Evolutionary conservation across 2,329 filamentous ascomycete species (phyloP), one percentile per base, ranked within the genome.

Genomic region (Lachnellula willkommii): DNA sequence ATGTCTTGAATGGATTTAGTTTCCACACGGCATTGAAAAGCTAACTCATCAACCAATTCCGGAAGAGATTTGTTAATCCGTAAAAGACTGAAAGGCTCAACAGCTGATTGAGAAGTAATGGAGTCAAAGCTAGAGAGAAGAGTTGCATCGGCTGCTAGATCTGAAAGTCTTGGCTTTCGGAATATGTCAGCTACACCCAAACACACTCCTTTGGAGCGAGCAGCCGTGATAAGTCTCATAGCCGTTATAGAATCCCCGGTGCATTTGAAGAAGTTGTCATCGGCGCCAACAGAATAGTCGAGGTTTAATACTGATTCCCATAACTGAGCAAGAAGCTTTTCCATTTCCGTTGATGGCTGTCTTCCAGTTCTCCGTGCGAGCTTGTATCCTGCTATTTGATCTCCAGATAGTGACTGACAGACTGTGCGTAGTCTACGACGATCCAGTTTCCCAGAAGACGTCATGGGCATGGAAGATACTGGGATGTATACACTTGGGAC

Each of bases 171-270:
- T 28, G 74, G 72, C 50, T 74, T 68, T 2, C 56, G 50, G 63
- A 77, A 77, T 15, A 76, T 69, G 49, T 74, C 69, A 4, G 70
- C 68, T 2, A 78, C 75, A 0, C 68, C 70, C 2, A 77, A 56
- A 12, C 63, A 63, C 12, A 72, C 56, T 1, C 71, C 71, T 32
- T 47, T 11, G 8, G 24, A 11, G 4, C 55, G 49, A 15, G 50
- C 54, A 39, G 35, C 47, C n/a, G 79, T 75, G 1, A 71, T 68
- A 20, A 59, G 37, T 7, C 46, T 48, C 73, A 78, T 78, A 0
- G 75, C 75, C 3, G 69, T 60, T 8, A 78, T 70, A 0, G 75
- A 77, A 49, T 78, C 75, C n/a, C 75, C 76, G 11, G 75, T 76
- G 4, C 77, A 63, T 20, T 70, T 66, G 48, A 78, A 75, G 66